Conservation (phyloP, 371 early-diverging fungal genomes). For the Syncephalastrum contaminatum region DNA sequence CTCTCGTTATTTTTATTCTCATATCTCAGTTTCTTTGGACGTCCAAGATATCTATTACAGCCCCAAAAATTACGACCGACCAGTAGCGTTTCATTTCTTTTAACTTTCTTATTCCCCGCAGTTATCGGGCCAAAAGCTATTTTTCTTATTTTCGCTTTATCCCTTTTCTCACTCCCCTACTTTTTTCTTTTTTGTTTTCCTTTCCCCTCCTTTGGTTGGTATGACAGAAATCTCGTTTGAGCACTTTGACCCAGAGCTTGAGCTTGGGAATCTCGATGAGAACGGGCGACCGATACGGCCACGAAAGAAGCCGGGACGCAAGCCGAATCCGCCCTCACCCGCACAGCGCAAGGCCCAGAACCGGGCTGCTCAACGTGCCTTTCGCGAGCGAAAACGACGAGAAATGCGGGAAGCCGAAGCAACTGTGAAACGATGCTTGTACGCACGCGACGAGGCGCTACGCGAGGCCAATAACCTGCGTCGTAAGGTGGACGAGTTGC, state of each 20-base stretch:
- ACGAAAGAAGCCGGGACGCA: slow-evolving; percentile 30
- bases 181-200: slow-evolving; percentile 6
- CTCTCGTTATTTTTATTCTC: slow-evolving; percentile 5
- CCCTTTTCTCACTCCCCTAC: background rate
- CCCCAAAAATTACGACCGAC: too few relatives aligned
- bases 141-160: too few relatives aligned
- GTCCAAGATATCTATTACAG: too few relatives aligned
- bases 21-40: too few relatives aligned
- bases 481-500: slow-evolving; percentile 23
- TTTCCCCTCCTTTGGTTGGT: slow-evolving; percentile 1
- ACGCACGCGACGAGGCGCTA: slow-evolving; percentile 27
- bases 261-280: slow-evolving; percentile 28
- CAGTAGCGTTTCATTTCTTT: too few relatives aligned
- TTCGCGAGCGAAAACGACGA: slow-evolving; percentile 32
- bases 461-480: slow-evolving; percentile 14
- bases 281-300: slow-evolving; percentile 34
- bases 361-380: slow-evolving; percentile 29
- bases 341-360: slow-evolving; percentile 52
- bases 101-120: too few relatives aligned
- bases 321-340: slow-evolving; percentile 35
- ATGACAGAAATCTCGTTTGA: slow-evolving; percentile 36
- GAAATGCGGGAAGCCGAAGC: slow-evolving; percentile 44
- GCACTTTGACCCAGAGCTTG: slow-evolving; percentile 32
- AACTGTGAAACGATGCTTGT: slow-evolving; percentile 27
- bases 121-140: too few relatives aligned